Conservation (phyloP, 1,284 basidiomycete species). For the Ceratorhiza oryzae-sativae region DNA sequence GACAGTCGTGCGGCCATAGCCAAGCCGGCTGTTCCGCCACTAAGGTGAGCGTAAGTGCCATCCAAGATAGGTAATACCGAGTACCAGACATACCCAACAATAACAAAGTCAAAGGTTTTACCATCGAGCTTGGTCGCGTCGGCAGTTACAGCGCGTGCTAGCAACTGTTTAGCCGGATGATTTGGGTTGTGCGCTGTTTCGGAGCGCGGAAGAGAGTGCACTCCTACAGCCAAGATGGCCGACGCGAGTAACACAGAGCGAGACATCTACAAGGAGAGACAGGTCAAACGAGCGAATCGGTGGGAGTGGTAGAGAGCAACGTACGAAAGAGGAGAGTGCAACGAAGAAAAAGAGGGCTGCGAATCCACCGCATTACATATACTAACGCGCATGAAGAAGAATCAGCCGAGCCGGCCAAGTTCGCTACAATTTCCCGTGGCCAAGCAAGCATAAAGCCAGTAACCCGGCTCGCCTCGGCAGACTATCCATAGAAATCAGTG, state of each 20-base stretch:
- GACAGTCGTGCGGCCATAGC: conserved; percentile 55
- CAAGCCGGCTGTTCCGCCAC: conserved; percentile 58
- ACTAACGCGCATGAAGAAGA: neutral
- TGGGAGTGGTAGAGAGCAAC: neutral
- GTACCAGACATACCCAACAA: conserved; percentile 47
- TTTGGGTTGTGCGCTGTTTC: conserved; percentile 31
- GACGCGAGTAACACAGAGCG: conserved; percentile 22
- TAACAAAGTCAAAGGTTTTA: conserved; percentile 51
- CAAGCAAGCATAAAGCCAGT: neutral
- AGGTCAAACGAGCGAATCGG: neutral
- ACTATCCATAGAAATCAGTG: conserved; percentile 9
- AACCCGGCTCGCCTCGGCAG: conserved; percentile 14
- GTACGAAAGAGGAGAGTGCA: conserved; percentile 18
- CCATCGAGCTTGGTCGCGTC: conserved; percentile 45
- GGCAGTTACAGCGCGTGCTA: conserved; percentile 44
- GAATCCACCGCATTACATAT: conserved; percentile 6
- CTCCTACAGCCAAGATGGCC: neutral
- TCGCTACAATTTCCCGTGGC: conserved; percentile 5
- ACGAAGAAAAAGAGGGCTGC: conserved; percentile 11
- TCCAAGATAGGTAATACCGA: neutral
- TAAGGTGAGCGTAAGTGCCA: neutral
- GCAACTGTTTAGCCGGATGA: conserved; percentile 12
- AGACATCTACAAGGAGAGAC: conserved; percentile 4
- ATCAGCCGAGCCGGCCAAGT: conserved; percentile 30
- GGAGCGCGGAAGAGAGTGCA: conserved; percentile 11